phyloP scores from a whole-genome alignment of 345 rosid species.

The Carallia pectinifolia region DNA sequence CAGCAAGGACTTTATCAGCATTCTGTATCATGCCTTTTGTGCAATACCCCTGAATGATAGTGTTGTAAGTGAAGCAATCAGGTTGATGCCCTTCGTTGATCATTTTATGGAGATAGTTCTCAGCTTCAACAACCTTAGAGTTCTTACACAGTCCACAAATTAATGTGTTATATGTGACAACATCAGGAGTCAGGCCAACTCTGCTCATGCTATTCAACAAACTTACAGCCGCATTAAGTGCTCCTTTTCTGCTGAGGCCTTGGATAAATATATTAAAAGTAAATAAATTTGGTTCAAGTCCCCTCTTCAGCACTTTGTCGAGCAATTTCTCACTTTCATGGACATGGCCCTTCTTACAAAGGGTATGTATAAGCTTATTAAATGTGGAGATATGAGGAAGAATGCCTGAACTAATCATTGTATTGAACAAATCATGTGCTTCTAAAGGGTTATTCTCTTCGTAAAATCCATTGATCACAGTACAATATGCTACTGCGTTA shows the following conservation, averaged over 20 bases:
- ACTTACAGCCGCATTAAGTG: slow-evolving; percentile 50
- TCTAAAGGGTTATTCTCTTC: slow-evolving; percentile 46
- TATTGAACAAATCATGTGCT: slow-evolving; percentile 70
- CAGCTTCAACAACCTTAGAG: slow-evolving; percentile 62
- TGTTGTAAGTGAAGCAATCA: slow-evolving; percentile 71
- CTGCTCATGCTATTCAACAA: slow-evolving; percentile 52
- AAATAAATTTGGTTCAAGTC: slow-evolving; percentile 68
- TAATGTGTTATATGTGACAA: slow-evolving; percentile 74
- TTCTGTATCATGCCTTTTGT: slow-evolving; percentile 57
- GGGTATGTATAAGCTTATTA: slow-evolving; percentile 79
- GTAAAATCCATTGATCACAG: slow-evolving; percentile 70
- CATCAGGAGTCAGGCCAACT: slow-evolving; percentile 70
- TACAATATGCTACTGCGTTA: slow-evolving; percentile 79
- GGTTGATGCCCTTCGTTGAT: slow-evolving; percentile 79
- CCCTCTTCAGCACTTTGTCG: slow-evolving; percentile 69
- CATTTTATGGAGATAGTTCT: slow-evolving; percentile 69
- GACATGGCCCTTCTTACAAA: slow-evolving; percentile 70
- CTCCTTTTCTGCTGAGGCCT: slow-evolving; percentile 75
- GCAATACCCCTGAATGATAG: slow-evolving; percentile 72
- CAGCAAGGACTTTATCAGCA: slow-evolving; percentile 63
- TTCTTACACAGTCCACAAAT: slow-evolving; percentile 76
- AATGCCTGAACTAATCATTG: slow-evolving; percentile 62
- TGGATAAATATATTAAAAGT: slow-evolving; percentile 77
- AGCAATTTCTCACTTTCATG: slow-evolving; percentile 72
- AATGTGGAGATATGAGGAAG: slow-evolving; percentile 54